Evolutionary conservation across 768 basidiomycete genomes (phyloP), one percentile per base, ranked within the genome.

Genomic region (Tulasnella sp.): DNA sequence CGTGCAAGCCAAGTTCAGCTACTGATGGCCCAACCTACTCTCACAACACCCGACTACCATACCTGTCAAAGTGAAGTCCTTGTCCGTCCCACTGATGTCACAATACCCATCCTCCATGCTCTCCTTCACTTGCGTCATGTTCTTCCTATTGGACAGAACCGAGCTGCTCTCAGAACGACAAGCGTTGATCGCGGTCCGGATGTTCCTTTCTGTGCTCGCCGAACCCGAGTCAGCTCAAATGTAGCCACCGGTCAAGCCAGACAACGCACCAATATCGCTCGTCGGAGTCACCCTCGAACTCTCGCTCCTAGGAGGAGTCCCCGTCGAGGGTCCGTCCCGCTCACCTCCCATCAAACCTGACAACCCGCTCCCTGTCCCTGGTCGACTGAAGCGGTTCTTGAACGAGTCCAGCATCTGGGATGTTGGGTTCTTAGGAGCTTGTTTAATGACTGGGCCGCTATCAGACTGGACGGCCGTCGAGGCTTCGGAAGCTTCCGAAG

Each of bases 91-190:
- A 66, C 88, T 89, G 14, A 88, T 80, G 78, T 94, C 92, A 75
- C 92, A 94, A 77, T 94, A 94, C 2, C 90, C 89, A 74, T 92
- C 90, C 74, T 91, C 83, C n/a, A 90, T 77, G 8, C 87, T 87
- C 77, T 92, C 91, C 75, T 86, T 89, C 37, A 95, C 86, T 64
- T 83, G 81, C 73, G 86, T 85, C 89, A 92, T 89, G 47, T 86
- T 83, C 77, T 89, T 83, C 62, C 86, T 81, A 77, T 90, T 91
- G 66, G 83, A 83, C 11, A 94, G 77, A 17, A 90, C 76, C 67
- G 86, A 83, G 6, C 84, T 83, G 29, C 84, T 85, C 79, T 94
- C 92, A 5, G 86, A 84, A 64, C 85, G 84, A 76, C 92, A 94
- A 1, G 89, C 90, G 69, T 82, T 85, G 74, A 91, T 84, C 11